These are phyloP conservation scores for Mortierella sp. DNA, from an alignment of 371 early-diverging fungal genomes.

Conservation along the genomic window DNA sequence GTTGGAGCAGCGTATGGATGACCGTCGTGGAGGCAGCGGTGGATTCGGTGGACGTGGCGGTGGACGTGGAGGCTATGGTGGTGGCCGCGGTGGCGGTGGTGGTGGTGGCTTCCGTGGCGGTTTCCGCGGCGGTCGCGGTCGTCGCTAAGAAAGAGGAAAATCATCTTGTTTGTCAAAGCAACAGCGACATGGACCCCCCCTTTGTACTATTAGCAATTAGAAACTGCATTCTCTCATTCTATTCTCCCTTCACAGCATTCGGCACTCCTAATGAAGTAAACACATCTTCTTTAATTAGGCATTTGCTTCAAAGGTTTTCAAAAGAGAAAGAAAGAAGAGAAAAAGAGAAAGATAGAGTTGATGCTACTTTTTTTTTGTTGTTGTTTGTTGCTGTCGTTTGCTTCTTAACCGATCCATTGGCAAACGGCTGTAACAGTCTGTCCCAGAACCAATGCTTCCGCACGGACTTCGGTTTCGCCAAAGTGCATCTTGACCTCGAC, in stretches of 20 bases:
- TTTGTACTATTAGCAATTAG: background rate
- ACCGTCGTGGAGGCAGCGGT: constrained; percentile 55
- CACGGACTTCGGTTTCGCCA: constrained; percentile 67
- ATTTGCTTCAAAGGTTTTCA: too few relatives aligned
- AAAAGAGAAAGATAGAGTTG: too few relatives aligned
- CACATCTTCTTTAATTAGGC: too few relatives aligned
- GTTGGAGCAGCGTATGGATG: constrained; percentile 67
- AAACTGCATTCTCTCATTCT: background rate
- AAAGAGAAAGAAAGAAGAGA: too few relatives aligned
- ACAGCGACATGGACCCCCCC: too few relatives aligned
- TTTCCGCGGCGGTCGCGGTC: constrained; percentile 27
- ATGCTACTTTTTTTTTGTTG: too few relatives aligned
- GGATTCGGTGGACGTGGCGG: constrained; percentile 55
- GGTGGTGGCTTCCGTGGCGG: constrained; percentile 50
- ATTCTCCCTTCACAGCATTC: too few relatives aligned
- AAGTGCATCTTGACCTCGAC: constrained; percentile 63
- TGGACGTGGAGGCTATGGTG: constrained; percentile 54
- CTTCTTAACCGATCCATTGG: too few relatives aligned
- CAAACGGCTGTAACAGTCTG: constrained; percentile 49
- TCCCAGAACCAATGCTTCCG: constrained; percentile 66
- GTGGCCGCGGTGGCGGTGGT: constrained; percentile 55
- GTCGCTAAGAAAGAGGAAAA: constrained; percentile 17
- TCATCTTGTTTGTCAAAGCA: background rate
- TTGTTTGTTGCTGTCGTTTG: too few relatives aligned
- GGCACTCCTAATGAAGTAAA: too few relatives aligned